Conservation (phyloP, 768 basidiomycete species). For the Bullera alba region DNA sequence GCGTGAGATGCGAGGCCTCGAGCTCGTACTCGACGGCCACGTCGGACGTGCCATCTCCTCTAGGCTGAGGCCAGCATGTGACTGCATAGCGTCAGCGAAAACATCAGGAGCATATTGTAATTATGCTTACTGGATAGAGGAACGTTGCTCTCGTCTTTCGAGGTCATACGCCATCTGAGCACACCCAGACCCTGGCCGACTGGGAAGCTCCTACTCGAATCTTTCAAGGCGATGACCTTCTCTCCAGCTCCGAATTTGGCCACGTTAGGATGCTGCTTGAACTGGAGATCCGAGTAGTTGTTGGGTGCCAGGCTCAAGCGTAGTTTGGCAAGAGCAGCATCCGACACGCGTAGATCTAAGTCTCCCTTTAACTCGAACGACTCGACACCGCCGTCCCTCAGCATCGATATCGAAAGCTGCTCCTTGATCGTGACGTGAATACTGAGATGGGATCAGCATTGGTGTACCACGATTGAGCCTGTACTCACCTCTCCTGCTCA, state of each 20-base stretch:
- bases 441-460: constrained; percentile 49
- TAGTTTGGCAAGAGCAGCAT: constrained; percentile 64
- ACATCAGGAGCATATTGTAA: not conserved
- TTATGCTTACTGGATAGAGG: constrained; percentile 81
- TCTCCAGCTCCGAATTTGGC: constrained; percentile 66
- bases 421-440: constrained; percentile 84
- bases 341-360: constrained; percentile 81
- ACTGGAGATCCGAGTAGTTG: constrained; percentile 62
- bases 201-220: constrained; percentile 73
- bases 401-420: constrained; percentile 66
- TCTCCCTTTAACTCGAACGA: constrained; percentile 89
- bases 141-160: constrained; percentile 83
- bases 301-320: constrained; percentile 58
- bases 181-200: constrained; percentile 76
- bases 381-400: constrained; percentile 84
- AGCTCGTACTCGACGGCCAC: constrained; percentile 97
- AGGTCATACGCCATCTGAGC: constrained; percentile 83
- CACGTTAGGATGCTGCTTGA: constrained; percentile 95
- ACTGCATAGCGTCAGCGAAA: constrained; percentile 51
- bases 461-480: constrained; percentile 6
- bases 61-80: constrained; percentile 93
- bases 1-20: constrained; percentile 68
- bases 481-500: constrained; percentile 62
- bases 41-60: constrained; percentile 84
- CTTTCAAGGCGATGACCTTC: constrained; percentile 72